Evolutionary conservation across 345 rosid species (phyloP).

Genomic region (Hibiscus mutabilis): DNA sequence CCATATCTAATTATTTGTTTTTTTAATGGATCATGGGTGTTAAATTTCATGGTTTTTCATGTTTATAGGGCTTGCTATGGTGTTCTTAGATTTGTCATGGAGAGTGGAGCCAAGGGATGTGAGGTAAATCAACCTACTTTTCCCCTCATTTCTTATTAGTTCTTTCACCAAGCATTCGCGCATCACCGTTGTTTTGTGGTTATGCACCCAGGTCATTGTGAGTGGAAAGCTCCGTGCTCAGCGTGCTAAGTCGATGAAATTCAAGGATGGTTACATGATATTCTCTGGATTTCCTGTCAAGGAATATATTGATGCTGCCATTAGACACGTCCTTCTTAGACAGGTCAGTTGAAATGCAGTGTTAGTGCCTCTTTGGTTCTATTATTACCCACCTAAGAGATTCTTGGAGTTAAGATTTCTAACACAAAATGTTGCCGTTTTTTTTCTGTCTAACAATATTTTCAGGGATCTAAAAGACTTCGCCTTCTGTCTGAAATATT

Average conservation of each 20-base stretch:
- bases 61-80: conserved; percentile 68
- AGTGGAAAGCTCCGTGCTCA: conserved; percentile 71
- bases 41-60: too few species aligned
- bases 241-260: conserved; percentile 83
- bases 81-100: conserved; percentile 72
- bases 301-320: conserved; percentile 75
- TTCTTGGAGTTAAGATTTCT: neutral
- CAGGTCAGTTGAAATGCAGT: conserved; percentile 34
- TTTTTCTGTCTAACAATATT: too few species aligned
- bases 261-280: conserved; percentile 87
- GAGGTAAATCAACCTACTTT: conserved; percentile 29
- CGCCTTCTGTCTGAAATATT: too few species aligned
- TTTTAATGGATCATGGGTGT: too few species aligned
- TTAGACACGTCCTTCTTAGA: conserved; percentile 62
- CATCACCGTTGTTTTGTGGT: neutral
- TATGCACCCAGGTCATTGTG: conserved; percentile 41
- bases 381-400: neutral
- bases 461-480: too few species aligned
- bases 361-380: neutral
- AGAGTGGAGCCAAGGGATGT: conserved; percentile 80
- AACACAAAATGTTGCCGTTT: too few species aligned
- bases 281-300: conserved; percentile 80
- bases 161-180: neutral
- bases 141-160: too few species aligned
- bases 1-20: too few species aligned